These are phyloP conservation scores for Candida khao-thaluensis DNA, from an alignment of 805 yeast species.

Conservation along the genomic window DNA sequence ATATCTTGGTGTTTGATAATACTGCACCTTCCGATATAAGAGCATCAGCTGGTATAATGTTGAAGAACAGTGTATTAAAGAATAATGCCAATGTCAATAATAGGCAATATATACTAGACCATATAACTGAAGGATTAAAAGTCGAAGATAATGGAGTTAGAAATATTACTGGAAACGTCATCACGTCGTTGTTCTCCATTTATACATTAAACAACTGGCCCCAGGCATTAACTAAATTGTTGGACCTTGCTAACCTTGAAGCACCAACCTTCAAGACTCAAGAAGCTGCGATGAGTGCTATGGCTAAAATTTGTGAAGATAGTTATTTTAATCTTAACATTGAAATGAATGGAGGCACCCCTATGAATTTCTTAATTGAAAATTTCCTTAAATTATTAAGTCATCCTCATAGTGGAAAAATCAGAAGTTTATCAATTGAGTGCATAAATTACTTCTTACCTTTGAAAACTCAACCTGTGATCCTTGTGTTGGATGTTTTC, in stretches of 20 bases:
- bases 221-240: conserved; percentile 61
- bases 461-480: conserved; percentile 62
- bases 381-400: conserved; percentile 49
- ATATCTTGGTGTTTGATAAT: conserved; percentile 59
- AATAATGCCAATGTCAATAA: conserved; percentile 22
- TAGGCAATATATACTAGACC: conserved; percentile 37
- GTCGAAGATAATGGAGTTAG: conserved; percentile 63
- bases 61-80: conserved; percentile 71
- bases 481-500: conserved; percentile 63
- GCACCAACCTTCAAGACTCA: conserved; percentile 25
- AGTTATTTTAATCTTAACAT: conserved; percentile 62
- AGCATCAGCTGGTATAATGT: conserved; percentile 84
- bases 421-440: conserved; percentile 61
- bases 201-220: conserved; percentile 77
- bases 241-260: conserved; percentile 51
- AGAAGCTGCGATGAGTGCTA: conserved; percentile 79
- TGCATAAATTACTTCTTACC: conserved; percentile 78
- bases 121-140: conserved; percentile 54
- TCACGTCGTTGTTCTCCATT: conserved; percentile 73
- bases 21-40: conserved; percentile 54
- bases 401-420: conserved; percentile 37
- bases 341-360: conserved; percentile 63
- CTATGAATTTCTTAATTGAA: conserved; percentile 66
- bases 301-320: conserved; percentile 90
- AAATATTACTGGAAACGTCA: conserved; percentile 87